Base-by-base conservation (phyloP, 768 basidiomycete species). In the Phanerodontia chrysosporium region DNA sequence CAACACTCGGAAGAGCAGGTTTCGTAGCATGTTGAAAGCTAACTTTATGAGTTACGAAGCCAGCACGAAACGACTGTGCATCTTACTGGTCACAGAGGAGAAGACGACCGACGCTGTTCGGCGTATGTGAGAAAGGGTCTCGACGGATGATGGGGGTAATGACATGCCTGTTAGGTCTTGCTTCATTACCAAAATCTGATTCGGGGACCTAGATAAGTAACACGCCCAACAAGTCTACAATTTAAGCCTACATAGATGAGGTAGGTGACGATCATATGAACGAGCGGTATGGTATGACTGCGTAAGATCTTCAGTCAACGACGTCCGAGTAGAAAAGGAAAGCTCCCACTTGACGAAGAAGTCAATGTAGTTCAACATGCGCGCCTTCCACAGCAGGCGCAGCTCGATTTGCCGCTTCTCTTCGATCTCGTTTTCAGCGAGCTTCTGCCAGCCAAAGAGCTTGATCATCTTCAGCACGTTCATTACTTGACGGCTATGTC, bases 181-280 rank as follows among this genome's bases (percentile, higher is more conserved):
- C 57, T 73, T 70, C 69, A 76, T 69, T 2, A 77, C 66, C 1
- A 76, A 42, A 3, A 75, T 78, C 66, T 67, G 32, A 2, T 29
- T 18, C 22, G 9, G 48, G 3, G 30, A 13, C n/a, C n/a, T n/a
- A n/a, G n/a, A n/a, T n/a, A n/a, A n/a, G n/a, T n/a, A n/a, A n/a
- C n/a, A n/a, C n/a, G n/a, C n/a, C n/a, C n/a, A n/a, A n/a, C n/a
- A n/a, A n/a, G n/a, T n/a, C n/a, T n/a, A n/a, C n/a, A n/a, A n/a
- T n/a, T n/a, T n/a, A n/a, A n/a, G n/a, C n/a, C 49, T 72, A 84
- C 76, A 62, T 83, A 88, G 4, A 81, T 76, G 2, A 79, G 73
- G 64, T 81, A 89, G 1, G 85, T 83, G 16, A 79, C 76, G 48
- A 85, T 64, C 87, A 89, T 89, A 29, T 80, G 83, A 1, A 80